phyloP scores from a whole-genome alignment of 2,329 filamentous ascomycete genomes.

The Colletotrichum endophyticum region DNA sequence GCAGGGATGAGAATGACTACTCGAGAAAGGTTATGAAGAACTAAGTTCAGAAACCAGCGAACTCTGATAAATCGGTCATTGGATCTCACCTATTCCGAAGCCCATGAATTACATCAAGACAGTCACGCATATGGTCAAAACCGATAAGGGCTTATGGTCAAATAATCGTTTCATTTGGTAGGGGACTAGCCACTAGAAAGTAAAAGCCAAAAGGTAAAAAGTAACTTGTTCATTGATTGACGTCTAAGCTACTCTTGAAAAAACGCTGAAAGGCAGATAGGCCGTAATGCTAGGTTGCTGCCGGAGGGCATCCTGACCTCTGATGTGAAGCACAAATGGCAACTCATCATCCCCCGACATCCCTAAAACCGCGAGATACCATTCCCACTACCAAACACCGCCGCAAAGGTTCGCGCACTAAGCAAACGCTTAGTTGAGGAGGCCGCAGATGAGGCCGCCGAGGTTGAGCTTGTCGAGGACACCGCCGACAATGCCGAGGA shows the following conservation, averaged over 20 bases:
- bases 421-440: background rate
- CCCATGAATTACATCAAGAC: background rate
- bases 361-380: background rate
- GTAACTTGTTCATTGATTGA: background rate
- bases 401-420: background rate
- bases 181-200: background rate
- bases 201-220: background rate
- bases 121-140: background rate
- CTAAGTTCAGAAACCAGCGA: background rate
- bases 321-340: background rate
- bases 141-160: background rate
- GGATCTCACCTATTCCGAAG: background rate
- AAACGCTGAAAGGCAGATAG: background rate
- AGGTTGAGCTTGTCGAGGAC: constrained; percentile 7
- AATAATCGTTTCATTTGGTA: background rate
- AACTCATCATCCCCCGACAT: background rate
- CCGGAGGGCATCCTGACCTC: background rate
- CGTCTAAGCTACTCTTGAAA: background rate
- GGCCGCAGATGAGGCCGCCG: constrained; percentile 4
- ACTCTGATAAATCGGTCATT: background rate
- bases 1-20: background rate
- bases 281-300: background rate
- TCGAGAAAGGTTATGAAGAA: background rate
- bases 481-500: background rate
- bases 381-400: background rate